Evolutionary conservation across 495 filamentous ascomycete genomes (phyloP), one percentile per base, ranked within the genome.

Genomic region (Bathelium albidoporum): DNA sequence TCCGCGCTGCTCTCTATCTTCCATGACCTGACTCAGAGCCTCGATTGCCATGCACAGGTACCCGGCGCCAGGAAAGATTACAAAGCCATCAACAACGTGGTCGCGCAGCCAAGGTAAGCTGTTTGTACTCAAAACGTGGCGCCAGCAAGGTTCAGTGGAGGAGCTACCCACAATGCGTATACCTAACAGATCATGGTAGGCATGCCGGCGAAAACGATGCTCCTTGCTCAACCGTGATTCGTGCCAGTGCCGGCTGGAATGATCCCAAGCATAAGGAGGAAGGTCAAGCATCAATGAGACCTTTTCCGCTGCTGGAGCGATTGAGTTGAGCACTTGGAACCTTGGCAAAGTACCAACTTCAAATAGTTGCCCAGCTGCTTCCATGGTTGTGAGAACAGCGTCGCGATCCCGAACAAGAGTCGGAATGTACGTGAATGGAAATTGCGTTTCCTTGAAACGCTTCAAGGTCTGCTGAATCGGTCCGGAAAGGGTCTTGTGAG

Each of bases 131-230:
- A 39, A 14, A 5, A 39, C 14, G 34, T 39, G 5, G 14, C 34
- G 14, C 34, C 34, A 39, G 34, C 34, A 5, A 5, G 34, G 34
- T 39, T 39, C 34, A 39, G 5, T 39, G 14, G 34, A 14, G 5
- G 34, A 39, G 34, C 34, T 39, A 5, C 34, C 34, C 14, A 39
- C 34, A 39, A 39, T 14, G 5, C 34, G 5, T 14, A 39, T 5
- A 5, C 85, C 86, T 1, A 88, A 73, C 0, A 87, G 70, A 12
- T 73, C 61, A 32, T 32, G 55, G 28, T 31, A 14, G 11, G 22
- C 9, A 22, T 26, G 16, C 22, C 76, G 59, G 16, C 71, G 62
- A 43, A 77, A 71, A 45, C 82, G 78, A 65, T 83, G 81, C 0
- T 61, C 28, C 20, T 75, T 70, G n/a, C 79, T 81, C 63, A 78